phyloP scores from a whole-genome alignment of 176 grass and related monocot species.

The Oryza meyeriana region DNA sequence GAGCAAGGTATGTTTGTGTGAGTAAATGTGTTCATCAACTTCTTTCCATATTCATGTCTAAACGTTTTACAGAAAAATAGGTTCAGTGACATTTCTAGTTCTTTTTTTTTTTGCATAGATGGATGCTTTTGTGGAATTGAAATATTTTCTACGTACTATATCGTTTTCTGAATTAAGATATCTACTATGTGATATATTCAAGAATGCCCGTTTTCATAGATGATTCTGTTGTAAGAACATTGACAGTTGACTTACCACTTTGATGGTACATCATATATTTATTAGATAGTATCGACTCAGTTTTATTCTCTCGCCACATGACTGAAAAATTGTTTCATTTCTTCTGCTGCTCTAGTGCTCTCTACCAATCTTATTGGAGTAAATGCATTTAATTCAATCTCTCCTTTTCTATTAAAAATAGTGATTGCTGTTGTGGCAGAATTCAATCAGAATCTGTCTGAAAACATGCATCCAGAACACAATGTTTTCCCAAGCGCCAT shows the following conservation, averaged over 20 bases:
- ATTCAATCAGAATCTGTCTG: conserved; percentile 1
- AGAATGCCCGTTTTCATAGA: background rate
- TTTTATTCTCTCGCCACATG: background rate
- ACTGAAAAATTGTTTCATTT: background rate
- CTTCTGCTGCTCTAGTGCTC: background rate
- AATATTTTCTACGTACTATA: background rate
- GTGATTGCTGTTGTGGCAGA: conserved; percentile 5
- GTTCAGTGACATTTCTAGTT: background rate
- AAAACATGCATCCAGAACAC: conserved; percentile 2
- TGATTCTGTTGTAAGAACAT: conserved; percentile 7
- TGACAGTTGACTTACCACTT: background rate
- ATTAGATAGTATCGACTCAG: background rate
- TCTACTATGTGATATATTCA: conserved; percentile 11
- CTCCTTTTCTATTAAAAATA: conserved; percentile 9
- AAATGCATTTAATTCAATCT: background rate
- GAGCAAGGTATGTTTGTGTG: conserved; percentile 52
- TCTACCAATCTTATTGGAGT: background rate
- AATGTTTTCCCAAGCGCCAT: background rate
- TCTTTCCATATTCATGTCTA: background rate
- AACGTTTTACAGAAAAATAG: conserved; percentile 6
- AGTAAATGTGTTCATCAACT: conserved; percentile 8
- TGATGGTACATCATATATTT: background rate
- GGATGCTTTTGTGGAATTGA: background rate
- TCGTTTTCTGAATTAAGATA: background rate
- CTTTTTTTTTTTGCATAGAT: background rate